Evolutionary conservation across 805 yeast genomes (phyloP).

Genomic region (Pichia gijzeniarum): DNA sequence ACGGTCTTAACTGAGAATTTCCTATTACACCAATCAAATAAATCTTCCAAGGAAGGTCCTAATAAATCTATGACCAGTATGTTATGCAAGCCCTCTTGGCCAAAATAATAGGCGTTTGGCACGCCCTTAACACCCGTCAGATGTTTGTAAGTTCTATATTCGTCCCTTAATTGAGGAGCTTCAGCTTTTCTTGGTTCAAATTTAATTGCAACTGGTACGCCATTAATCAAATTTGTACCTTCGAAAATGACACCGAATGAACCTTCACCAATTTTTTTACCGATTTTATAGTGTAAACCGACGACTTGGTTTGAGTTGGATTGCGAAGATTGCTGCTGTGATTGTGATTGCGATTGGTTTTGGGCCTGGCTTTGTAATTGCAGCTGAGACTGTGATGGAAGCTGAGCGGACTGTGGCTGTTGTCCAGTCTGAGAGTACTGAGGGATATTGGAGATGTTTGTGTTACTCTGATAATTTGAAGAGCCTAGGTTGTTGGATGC

Average conservation of each 20-base stretch:
- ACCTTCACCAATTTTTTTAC: constrained; percentile 97
- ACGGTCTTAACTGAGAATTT: constrained; percentile 83
- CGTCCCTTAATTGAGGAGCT: constrained; percentile 96
- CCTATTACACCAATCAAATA: constrained; percentile 98
- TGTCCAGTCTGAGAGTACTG: constrained; percentile 22
- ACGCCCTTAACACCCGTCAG: constrained; percentile 78
- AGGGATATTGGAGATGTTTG: constrained; percentile 25
- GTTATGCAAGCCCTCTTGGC: constrained; percentile 96
- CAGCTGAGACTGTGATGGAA: constrained; percentile 1
- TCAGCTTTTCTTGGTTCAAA: constrained; percentile 96
- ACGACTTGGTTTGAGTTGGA: constrained; percentile 49
- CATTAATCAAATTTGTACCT: constrained; percentile 87
- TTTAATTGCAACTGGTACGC: constrained; percentile 91
- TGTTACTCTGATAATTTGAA: constrained; percentile 18
- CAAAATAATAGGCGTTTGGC: constrained; percentile 96
- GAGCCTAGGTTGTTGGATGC: constrained; percentile 24
- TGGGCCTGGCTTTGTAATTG: no score
- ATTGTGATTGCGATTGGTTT: constrained; percentile 5
- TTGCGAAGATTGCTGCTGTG: neutral
- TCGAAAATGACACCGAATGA: constrained; percentile 97
- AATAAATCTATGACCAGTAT: constrained; percentile 88
- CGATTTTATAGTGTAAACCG: constrained; percentile 94
- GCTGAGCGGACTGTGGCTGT: constrained; percentile 6
- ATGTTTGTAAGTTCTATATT: constrained; percentile 89
- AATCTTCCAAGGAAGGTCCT: constrained; percentile 93